Conservation (phyloP, 2,329 filamentous ascomycete species). For the Alternaria sp. region DNA sequence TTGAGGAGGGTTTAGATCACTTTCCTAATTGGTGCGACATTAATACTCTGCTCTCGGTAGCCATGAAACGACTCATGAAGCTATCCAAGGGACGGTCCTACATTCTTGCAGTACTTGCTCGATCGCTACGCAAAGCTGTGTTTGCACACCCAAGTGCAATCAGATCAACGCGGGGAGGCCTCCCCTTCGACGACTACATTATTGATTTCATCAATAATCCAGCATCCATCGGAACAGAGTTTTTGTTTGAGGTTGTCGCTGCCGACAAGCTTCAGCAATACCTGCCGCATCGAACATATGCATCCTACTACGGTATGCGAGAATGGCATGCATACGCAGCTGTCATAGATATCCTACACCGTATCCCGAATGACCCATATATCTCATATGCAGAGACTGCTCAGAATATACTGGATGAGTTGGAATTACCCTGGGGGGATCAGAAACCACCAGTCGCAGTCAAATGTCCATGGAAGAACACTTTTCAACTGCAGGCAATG, state of each 20-base stretch:
- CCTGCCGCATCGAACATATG: conserved; percentile 45
- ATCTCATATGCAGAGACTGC: conserved; percentile 11
- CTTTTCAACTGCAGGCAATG: conserved; percentile 56
- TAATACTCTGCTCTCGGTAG: conserved; percentile 25
- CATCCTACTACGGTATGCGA: conserved; percentile 53
- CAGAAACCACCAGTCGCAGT: conserved; percentile 54
- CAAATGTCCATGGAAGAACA: conserved; percentile 57
- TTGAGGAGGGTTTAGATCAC: background rate
- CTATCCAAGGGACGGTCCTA: conserved; percentile 46
- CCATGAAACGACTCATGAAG: conserved; percentile 32
- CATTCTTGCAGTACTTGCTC: conserved; percentile 38
- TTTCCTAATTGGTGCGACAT: background rate
- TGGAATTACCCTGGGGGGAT: conserved; percentile 52
- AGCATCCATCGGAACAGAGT: conserved; percentile 52
- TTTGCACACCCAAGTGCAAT: conserved; percentile 37
- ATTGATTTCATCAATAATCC: conserved; percentile 50
- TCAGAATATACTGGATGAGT: conserved; percentile 38
- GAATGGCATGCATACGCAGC: conserved; percentile 54
- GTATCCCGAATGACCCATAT: conserved; percentile 41
- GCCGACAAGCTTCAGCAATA: conserved; percentile 41
- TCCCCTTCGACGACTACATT: conserved; percentile 51
- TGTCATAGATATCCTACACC: conserved; percentile 54
- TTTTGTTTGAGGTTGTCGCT: conserved; percentile 53
- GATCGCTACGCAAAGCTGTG: conserved; percentile 40
- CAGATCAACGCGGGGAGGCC: conserved; percentile 10